These are phyloP conservation scores for Cardiosporidium cionae DNA, from an alignment of 169 alveolate species.

Conservation along the genomic window DNA sequence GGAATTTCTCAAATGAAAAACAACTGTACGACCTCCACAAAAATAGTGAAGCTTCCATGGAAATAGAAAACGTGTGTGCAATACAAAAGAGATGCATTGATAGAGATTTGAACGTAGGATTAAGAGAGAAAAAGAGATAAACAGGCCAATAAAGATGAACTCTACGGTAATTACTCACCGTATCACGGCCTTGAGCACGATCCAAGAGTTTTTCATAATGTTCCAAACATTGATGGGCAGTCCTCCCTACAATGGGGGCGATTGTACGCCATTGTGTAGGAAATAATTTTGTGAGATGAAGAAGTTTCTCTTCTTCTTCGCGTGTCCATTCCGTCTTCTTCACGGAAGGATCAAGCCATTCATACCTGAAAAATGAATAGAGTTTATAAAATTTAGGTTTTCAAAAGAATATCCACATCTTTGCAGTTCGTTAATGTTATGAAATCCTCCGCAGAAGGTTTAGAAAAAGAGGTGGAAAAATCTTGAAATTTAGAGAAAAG, in stretches of 20 bases:
- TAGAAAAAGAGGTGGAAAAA: not conserved
- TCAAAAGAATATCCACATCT: too few species aligned
- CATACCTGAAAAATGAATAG: conserved; percentile 63
- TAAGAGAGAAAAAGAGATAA: too few species aligned
- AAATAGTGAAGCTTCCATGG: too few species aligned
- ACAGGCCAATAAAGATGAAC: too few species aligned
- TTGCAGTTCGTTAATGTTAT: too few species aligned
- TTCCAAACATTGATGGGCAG: conserved; percentile 98
- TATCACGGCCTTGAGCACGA: conserved; percentile 90
- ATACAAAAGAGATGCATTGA: too few species aligned
- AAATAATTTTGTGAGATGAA: conserved; percentile 95
- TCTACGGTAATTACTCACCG: too few species aligned
- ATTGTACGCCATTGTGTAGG: conserved; percentile 99
- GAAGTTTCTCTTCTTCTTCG: conserved; percentile 97
- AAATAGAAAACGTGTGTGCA: too few species aligned
- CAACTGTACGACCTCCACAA: too few species aligned
- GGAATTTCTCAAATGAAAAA: too few species aligned
- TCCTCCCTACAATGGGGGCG: conserved; percentile 97
- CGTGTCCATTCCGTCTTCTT: conserved; percentile 99
- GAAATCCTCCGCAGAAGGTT: too few species aligned
- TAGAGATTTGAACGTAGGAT: too few species aligned
- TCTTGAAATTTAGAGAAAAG: not conserved
- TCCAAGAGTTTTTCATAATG: conserved; percentile 96
- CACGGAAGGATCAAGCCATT: conserved; percentile 97
- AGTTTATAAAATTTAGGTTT: not conserved